Evolutionary conservation across 495 filamentous ascomycete genomes (phyloP), one percentile per base, ranked within the genome.

Genomic region (Podospora bellae-mahoneyi): DNA sequence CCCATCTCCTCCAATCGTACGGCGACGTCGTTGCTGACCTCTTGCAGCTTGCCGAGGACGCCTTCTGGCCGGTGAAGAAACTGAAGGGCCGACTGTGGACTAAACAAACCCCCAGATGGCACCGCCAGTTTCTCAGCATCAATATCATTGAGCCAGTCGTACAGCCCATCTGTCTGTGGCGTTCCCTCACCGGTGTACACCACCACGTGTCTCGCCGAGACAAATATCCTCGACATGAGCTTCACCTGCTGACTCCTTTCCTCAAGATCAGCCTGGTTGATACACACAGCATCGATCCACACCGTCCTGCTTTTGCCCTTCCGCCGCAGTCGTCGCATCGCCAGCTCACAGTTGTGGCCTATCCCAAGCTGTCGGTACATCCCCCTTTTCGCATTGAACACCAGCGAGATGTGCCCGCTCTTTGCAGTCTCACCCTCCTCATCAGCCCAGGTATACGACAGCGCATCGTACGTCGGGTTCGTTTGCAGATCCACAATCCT

Each of bases 371-470:
- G 55, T 5, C n/a, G 55, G 55, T 58, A 5, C 2, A 5, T 19
- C 6, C 55, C 55, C 4, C 18, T 58, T 9, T 20, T 58, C n/a
- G 55, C 6, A 10, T 15, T 7, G n/a, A 5, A 20, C n/a, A 19
- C 18, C n/a, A 58, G 13, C n/a, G 55, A 19, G 6, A 58, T 58
- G 16, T 18, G n/a, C 55, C 1, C n/a, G n/a, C n/a, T 20, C 28
- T 58, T 34, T 26, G 57, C 48, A 3, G 32, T 48, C 18, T 65
- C 19, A 20, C 39, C 63, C 7, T 48, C 56, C 27, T 69, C 69
- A 23, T 72, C 66, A 3, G 66, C 69, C 69, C 66, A 73, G 34
- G 72, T 73, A 62, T 75, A 75, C 10, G 68, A 71, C 19, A 73
- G 66, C 20, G 71, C 68, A 53, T 73, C 71, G 30, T 73, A 75